phyloP scores from a whole-genome alignment of 202 grass and related monocot species.

The Carex sylvatica region DNA sequence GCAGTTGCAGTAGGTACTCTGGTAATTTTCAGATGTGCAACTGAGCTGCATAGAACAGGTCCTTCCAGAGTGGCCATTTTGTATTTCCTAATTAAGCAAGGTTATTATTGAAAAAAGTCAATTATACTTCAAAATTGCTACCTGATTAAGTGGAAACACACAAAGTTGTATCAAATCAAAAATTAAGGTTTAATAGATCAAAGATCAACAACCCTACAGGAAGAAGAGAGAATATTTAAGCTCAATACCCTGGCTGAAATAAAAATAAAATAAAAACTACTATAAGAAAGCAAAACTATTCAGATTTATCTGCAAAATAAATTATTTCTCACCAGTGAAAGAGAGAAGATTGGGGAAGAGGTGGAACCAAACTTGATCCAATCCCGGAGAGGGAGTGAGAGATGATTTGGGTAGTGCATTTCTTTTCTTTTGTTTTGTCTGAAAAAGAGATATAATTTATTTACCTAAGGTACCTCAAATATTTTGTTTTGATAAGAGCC shows the following conservation, averaged over 20 bases:
- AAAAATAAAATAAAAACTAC: background rate
- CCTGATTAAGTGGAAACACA: background rate
- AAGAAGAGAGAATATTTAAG: background rate
- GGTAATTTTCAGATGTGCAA: constrained; percentile 43
- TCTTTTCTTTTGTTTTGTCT: background rate
- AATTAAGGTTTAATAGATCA: background rate
- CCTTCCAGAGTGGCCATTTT: constrained; percentile 63
- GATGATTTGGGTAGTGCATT: background rate
- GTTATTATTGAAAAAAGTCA: background rate
- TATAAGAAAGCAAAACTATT: too few species aligned
- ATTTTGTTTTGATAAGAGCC: too few species aligned
- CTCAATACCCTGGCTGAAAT: background rate
- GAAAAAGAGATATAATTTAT: background rate
- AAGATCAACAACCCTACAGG: background rate
- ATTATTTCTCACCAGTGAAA: background rate
- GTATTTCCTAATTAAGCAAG: constrained; percentile 19
- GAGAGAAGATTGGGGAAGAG: constrained; percentile 14
- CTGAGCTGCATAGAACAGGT: constrained; percentile 43
- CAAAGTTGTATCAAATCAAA: background rate
- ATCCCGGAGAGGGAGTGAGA: background rate
- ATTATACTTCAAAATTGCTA: background rate
- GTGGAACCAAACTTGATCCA: constrained; percentile 18
- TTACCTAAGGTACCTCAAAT: too few species aligned
- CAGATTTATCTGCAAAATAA: background rate
- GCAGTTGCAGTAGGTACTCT: constrained; percentile 38